Base-by-base conservation (phyloP, 345 rosid genomes). In the Arabidopsis thaliana region DNA sequence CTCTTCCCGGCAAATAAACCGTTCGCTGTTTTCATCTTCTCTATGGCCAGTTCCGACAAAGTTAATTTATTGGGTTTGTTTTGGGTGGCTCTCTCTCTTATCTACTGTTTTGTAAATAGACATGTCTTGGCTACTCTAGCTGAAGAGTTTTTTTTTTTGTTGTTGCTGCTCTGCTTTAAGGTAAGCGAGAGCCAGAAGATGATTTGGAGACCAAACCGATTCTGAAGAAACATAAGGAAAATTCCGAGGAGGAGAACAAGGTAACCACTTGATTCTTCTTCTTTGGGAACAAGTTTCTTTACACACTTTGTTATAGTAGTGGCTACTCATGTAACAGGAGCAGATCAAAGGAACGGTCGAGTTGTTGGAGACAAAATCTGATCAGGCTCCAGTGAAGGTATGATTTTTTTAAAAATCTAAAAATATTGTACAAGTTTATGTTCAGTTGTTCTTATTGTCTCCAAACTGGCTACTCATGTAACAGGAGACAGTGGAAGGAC, bases 361-460 rank as follows among this genome's bases (percentile, higher is more conserved):
- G 22, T 60, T 60, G 65, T 40, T 4, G 33, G 65, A 60, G 34
- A 40, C 65, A 40, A 60, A 60, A 3, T 60, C 65, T 40, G 34
- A 60, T 40, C 49, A 23, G 34, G 11, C 48, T 28, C 12, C 32
- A 60, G 16, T 22, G 28, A 25, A 25, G 28, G 28, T 25, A 25
- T 25, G 28, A 25, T 16, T 16, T 16, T 16, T 16, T 16, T 16
- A 0, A 16, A 16, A 16, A 3, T 33, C 0, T 5, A 33, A 33
- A 4, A 4, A 28, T 28, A 28, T 33, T 41, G n/a, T 41, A 42
- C 40, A 37, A 37, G 40, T 37, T 42, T 12, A 42, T 42, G 46
- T 42, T 42, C 46, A 42, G 12, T 12, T 42, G 46, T 42, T 42
- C 6, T 42, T 42, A 4, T 40, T 40, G 4, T 40, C 5, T 42